Conservation (phyloP, 768 basidiomycete species). For the Lactarius psammicola region DNA sequence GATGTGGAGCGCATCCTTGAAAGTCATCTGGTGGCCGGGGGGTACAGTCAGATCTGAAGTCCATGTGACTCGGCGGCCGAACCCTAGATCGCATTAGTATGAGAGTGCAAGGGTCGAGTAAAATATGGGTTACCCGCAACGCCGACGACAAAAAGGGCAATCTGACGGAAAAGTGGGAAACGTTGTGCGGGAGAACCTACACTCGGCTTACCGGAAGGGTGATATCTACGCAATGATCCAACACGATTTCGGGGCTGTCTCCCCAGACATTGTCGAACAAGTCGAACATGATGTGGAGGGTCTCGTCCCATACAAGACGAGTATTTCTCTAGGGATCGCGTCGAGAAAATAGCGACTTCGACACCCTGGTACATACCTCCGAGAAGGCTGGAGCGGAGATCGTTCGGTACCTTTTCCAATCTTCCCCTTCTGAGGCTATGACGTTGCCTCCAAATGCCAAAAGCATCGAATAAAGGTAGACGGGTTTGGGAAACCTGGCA, state of each 20-base stretch:
- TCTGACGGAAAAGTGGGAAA: slow-evolving; percentile 34
- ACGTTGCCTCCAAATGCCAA: slow-evolving; percentile 59
- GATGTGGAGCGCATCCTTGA: slow-evolving; percentile 48
- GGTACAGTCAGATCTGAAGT: slow-evolving; percentile 43
- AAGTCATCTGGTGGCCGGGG: slow-evolving; percentile 47
- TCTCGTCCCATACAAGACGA: slow-evolving; percentile 42
- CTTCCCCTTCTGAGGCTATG: slow-evolving; percentile 59
- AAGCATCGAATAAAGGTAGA: slow-evolving; percentile 45
- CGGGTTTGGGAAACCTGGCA: slow-evolving; percentile 56
- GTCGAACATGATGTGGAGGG: slow-evolving; percentile 35
- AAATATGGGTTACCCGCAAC: slow-evolving; percentile 41
- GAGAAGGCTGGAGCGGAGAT: slow-evolving; percentile 65
- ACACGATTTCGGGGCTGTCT: slow-evolving; percentile 39
- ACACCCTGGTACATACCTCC: slow-evolving; percentile 44
- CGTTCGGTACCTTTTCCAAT: slow-evolving; percentile 65
- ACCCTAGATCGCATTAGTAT: slow-evolving; percentile 34
- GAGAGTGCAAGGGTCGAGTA: not conserved
- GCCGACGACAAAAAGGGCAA: slow-evolving; percentile 55
- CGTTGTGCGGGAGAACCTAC: not conserved
- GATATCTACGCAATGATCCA: slow-evolving; percentile 50
- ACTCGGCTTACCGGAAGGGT: slow-evolving; percentile 48
- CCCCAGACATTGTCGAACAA: slow-evolving; percentile 47
- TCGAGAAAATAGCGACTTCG: not conserved
- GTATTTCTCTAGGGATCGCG: slow-evolving; percentile 35
- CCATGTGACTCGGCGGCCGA: slow-evolving; percentile 53